Percentiles rank a stretch among this genome's conserved stretches.
Evolutionary conservation across 192 early-diverging fungal genomes (phyloP).

Genomic region (Rhizophagus clarus): DNA sequence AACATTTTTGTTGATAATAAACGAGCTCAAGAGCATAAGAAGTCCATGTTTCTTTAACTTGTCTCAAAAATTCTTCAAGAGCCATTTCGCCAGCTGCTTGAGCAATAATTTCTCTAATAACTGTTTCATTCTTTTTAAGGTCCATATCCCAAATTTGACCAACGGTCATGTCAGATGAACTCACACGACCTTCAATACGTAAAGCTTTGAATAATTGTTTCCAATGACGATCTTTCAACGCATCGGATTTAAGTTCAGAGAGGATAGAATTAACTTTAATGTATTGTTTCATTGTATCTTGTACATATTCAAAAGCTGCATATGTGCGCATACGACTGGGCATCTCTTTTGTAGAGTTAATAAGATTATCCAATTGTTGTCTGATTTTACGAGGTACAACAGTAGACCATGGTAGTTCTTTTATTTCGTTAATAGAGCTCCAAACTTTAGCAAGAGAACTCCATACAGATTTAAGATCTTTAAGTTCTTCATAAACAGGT

Average conservation of each 20-base stretch:
- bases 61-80: slow-evolving; percentile 95
- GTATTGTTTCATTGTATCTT: slow-evolving; percentile 77
- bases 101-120: slow-evolving; percentile 86
- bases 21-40: slow-evolving; percentile 92
- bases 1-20: slow-evolving; percentile 96
- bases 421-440: slow-evolving; percentile 79
- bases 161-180: slow-evolving; percentile 85
- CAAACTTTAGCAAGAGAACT: slow-evolving; percentile 77
- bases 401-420: slow-evolving; percentile 85
- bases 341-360: slow-evolving; percentile 86
- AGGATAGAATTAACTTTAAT: slow-evolving; percentile 82
- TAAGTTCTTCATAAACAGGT: slow-evolving; percentile 88
- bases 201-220: slow-evolving; percentile 87
- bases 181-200: slow-evolving; percentile 67
- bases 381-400: slow-evolving; percentile 90
- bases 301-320: slow-evolving; percentile 93
- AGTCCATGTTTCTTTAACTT: slow-evolving; percentile 89
- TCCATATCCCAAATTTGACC: slow-evolving; percentile 96
- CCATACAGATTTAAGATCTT: slow-evolving; percentile 95
- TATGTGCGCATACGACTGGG: slow-evolving; percentile 97
- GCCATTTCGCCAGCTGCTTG: slow-evolving; percentile 99
- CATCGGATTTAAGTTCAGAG: slow-evolving; percentile 93
- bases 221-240: slow-evolving; percentile 97
- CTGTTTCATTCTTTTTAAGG: slow-evolving; percentile 81
- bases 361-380: slow-evolving; percentile 79